Evolutionary conservation across 352 stramenopile species (phyloP).

Genomic region (Pythium aquatile): DNA sequence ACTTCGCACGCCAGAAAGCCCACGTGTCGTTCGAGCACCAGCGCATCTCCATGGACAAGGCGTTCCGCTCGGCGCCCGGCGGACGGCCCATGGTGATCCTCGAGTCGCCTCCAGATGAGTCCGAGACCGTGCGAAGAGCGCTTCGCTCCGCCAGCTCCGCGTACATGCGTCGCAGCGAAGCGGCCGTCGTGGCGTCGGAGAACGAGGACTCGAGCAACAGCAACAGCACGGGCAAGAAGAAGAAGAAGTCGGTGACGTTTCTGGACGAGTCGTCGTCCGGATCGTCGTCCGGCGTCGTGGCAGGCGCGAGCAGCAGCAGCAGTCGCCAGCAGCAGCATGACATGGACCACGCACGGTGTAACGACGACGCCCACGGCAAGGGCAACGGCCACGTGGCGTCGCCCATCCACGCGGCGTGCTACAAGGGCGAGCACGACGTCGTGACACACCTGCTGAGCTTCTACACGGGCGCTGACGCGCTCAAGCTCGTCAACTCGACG

Average conservation of each 20-base stretch:
- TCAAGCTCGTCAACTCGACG: constrained; percentile 65
- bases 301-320: not conserved
- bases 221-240: constrained; percentile 26
- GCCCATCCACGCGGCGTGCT: constrained; percentile 67
- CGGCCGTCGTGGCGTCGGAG: not conserved
- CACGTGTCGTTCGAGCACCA: constrained; percentile 50
- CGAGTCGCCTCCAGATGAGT: constrained; percentile 27
- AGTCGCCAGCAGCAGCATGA: not conserved
- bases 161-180: constrained; percentile 18
- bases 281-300: constrained; percentile 16
- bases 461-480: constrained; percentile 53
- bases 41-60: constrained; percentile 46
- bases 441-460: constrained; percentile 72
- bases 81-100: constrained; percentile 38
- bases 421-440: constrained; percentile 54
- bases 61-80: constrained; percentile 56
- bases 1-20: constrained; percentile 46
- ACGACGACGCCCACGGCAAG: constrained; percentile 17
- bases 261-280: constrained; percentile 21
- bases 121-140: constrained; percentile 23
- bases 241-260: constrained; percentile 68
- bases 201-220: constrained; percentile 23
- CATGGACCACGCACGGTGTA: constrained; percentile 22
- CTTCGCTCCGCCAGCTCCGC: constrained; percentile 31
- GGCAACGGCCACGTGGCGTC: constrained; percentile 37